A percentile compares a stretch with the other conserved stretches of the same genome.
Conservation (phyloP, 495 filamentous ascomycete species). For the Durotheca rogersii region DNA sequence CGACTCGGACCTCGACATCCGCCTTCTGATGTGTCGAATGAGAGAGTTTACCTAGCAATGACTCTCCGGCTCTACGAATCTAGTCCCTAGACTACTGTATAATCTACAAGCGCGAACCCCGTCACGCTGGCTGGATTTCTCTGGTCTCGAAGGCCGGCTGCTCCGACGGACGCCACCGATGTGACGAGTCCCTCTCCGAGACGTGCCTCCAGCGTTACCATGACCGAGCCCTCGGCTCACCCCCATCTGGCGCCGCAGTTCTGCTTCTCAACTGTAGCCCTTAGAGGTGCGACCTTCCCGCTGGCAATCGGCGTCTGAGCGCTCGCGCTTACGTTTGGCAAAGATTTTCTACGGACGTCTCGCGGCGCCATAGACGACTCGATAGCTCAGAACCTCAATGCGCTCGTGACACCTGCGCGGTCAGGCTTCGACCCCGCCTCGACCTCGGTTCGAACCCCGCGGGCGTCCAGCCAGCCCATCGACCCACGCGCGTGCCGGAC, state of each 20-base stretch:
- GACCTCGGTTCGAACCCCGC: conserved; percentile 55
- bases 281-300: conserved; percentile 64
- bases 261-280: conserved; percentile 82
- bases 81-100: conserved; percentile 10
- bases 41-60: conserved; percentile 7
- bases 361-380: conserved; percentile 86
- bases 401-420: conserved; percentile 72
- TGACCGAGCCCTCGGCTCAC: conserved; percentile 61
- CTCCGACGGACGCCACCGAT: conserved; percentile 38
- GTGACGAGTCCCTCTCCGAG: conserved; percentile 18
- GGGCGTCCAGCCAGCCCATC: conserved; percentile 57
- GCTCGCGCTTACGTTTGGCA: conserved; percentile 9
- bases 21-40: background rate
- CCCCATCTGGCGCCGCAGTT: conserved; percentile 82
- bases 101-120: conserved; percentile 2
- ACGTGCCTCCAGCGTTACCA: conserved; percentile 42
- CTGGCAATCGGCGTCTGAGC: background rate
- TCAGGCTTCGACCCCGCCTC: conserved; percentile 78
- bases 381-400: conserved; percentile 91
- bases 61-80: background rate
- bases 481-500: conserved; percentile 59
- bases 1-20: background rate
- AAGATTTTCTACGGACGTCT: conserved; percentile 96
- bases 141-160: conserved; percentile 47
- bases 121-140: conserved; percentile 51